Base-by-base conservation (phyloP, 176 grass and related monocot genomes). In the Luzula sylvatica region DNA sequence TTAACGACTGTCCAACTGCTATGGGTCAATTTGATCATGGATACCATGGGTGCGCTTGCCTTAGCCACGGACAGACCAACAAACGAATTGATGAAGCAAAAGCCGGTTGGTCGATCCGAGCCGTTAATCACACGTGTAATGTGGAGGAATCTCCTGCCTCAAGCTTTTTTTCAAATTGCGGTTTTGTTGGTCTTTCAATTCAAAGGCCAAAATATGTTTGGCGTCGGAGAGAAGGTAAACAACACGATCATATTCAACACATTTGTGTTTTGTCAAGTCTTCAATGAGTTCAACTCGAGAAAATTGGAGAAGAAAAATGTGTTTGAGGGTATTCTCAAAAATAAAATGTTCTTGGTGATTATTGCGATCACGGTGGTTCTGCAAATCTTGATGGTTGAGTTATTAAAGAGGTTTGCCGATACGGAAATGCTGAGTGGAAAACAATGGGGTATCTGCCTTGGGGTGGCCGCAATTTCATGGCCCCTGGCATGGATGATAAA, bases 21-120 rank as follows among this genome's bases (percentile, higher is more conserved):
- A 52, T 95, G 88, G 89, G 79, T 87, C 8, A 87, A 95, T 74
- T 59, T 84, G 4, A 87, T 84, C 56, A 95, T 87, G 82, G 82
- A 87, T 48, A 87, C 87, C 21, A 94, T 94, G 82, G 82, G 82
- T 22, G 82, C 82, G 0, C 61, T 95, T 27, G 79, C 79, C 5
- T 53, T 95, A 15, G 79, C 83, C 15, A 78, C 69, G 0, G 88
- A 87, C 52, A 61, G 42, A 5, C 83, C 83, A 7, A 83, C 61
- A 3, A 39, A 54, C 22, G 47, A 41, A 39, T 50, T 88, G 53
- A 88, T 95, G 90, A 66, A 69, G 23, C 61, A 63, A 15, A 64
- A 29, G 3, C 83, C 77, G 13, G 26, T 95, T 0, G 92, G 84
- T 22, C 78, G 80, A 42, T 56, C 62, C 0, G 80, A 73, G 53